A percentile compares a stretch with the other conserved stretches of the same genome.
Evolutionary conservation across 306 rosid genomes (phyloP).

Genomic region (Calophaca sinica): DNA sequence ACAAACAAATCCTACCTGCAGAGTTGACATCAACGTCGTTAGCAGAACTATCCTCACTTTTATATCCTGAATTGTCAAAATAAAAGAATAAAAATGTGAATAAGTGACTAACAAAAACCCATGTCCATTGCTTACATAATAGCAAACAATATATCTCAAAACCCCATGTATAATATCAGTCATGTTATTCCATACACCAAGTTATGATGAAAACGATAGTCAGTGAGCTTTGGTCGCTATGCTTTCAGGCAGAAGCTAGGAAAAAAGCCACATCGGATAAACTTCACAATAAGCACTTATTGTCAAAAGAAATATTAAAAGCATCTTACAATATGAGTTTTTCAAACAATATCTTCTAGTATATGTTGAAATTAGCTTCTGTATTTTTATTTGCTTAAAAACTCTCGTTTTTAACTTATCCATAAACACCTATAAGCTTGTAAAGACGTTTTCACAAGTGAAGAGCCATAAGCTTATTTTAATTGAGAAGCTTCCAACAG

Average conservation of each 20-base stretch:
- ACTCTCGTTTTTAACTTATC: not conserved
- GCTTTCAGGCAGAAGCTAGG: not conserved
- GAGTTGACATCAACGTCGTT: conserved; percentile 61
- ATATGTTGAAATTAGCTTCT: not conserved
- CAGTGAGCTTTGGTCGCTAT: not conserved
- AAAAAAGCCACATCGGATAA: not conserved
- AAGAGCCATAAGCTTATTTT: not conserved
- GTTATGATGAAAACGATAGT: conserved; percentile 7
- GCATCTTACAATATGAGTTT: not conserved
- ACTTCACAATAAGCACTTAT: not conserved
- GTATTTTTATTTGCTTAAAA: too few species aligned
- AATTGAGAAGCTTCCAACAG: not conserved
- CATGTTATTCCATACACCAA: not conserved
- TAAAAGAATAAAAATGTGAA: not conserved
- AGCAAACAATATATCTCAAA: conserved; percentile 9
- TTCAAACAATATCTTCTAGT: not conserved
- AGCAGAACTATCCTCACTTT: conserved; percentile 77
- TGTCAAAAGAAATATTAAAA: not conserved
- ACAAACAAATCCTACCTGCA: conserved; percentile 55
- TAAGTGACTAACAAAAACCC: conserved; percentile 5
- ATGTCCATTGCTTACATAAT: not conserved
- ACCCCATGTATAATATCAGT: not conserved
- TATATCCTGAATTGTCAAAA: conserved; percentile 61
- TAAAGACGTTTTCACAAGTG: not conserved
- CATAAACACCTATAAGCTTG: not conserved